These are phyloP conservation scores for Cladosporium sphaerospermum DNA, from an alignment of 2,329 filamentous ascomycete species.

Conservation along the genomic window DNA sequence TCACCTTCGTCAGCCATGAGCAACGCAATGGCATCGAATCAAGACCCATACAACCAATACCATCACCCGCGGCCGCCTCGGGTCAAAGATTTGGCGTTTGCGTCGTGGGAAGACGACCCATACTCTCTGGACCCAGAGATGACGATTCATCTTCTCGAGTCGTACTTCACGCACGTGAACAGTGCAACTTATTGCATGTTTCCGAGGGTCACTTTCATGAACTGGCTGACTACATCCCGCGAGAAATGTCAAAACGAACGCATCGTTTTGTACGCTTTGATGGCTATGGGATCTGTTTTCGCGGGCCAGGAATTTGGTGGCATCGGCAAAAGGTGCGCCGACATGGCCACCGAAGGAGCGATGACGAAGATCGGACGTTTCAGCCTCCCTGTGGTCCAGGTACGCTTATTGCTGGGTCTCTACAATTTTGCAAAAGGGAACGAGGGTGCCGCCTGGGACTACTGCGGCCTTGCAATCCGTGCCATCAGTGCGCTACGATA, in stretches of 20 bases:
- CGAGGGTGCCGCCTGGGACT: constrained; percentile 57
- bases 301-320: constrained; percentile 40
- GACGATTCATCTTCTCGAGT: constrained; percentile 47
- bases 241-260: constrained; percentile 39
- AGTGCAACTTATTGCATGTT: constrained; percentile 51
- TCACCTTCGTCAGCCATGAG: constrained; percentile 18
- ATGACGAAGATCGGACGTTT: constrained; percentile 46
- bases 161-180: constrained; percentile 54
- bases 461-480: constrained; percentile 56
- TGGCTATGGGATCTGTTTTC: constrained; percentile 53
- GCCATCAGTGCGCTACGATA: constrained; percentile 48
- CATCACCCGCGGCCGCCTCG: neutral
- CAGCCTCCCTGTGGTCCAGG: constrained; percentile 60
- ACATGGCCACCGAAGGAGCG: constrained; percentile 54
- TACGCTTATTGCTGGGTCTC: constrained; percentile 58
- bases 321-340: constrained; percentile 43
- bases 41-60: neutral
- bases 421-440: constrained; percentile 59
- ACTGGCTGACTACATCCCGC: constrained; percentile 51
- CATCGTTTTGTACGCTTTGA: constrained; percentile 55
- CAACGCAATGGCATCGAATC: neutral
- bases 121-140: constrained; percentile 45
- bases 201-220: constrained; percentile 47
- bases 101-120: constrained; percentile 47
- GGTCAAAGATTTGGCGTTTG: constrained; percentile 1